Percentiles rank a stretch among this genome's conserved stretches.
phyloP scores from a whole-genome alignment of 108 stramenopile genomes.

The Pseudonitzschia multiseries region DNA sequence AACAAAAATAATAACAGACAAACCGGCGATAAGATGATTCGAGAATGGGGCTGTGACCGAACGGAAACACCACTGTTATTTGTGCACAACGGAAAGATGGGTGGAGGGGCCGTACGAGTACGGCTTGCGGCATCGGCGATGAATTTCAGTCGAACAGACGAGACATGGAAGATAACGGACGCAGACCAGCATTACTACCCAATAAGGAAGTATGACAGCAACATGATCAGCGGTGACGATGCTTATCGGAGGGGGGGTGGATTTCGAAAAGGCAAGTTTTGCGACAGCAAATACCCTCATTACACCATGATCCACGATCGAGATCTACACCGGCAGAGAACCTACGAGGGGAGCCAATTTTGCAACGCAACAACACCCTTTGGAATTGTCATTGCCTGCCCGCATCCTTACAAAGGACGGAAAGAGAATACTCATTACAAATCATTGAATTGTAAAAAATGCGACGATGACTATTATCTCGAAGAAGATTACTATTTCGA shows the following conservation, averaged over 20 bases:
- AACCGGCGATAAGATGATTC: slow-evolving; percentile 11
- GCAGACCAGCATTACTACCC: slow-evolving; percentile 37
- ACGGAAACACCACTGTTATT: slow-evolving; percentile 46
- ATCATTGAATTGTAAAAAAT: background rate
- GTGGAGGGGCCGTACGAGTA: slow-evolving; percentile 39
- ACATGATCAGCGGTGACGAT: background rate
- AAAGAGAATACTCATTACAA: background rate
- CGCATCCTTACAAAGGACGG: background rate
- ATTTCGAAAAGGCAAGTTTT: slow-evolving; percentile 28
- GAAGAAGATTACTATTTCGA: background rate
- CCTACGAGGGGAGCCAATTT: slow-evolving; percentile 31
- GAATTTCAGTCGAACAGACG: slow-evolving; percentile 23
- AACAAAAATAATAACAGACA: background rate
- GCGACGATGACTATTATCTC: slow-evolving; percentile 5
- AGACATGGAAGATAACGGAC: slow-evolving; percentile 12
- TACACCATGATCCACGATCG: background rate
- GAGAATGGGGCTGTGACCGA: slow-evolving; percentile 47
- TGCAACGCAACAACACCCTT: slow-evolving; percentile 49
- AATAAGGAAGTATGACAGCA: background rate
- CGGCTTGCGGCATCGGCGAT: slow-evolving; percentile 38
- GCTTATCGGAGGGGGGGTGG: no score
- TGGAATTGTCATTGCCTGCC: slow-evolving; percentile 42
- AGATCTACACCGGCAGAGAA: slow-evolving; percentile 22
- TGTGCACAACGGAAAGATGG: slow-evolving; percentile 52
- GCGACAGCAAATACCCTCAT: slow-evolving; percentile 17